Evolutionary conservation across 768 basidiomycete species (phyloP), one percentile per base, ranked within the genome.

Genomic region (Agaricus blazei): DNA sequence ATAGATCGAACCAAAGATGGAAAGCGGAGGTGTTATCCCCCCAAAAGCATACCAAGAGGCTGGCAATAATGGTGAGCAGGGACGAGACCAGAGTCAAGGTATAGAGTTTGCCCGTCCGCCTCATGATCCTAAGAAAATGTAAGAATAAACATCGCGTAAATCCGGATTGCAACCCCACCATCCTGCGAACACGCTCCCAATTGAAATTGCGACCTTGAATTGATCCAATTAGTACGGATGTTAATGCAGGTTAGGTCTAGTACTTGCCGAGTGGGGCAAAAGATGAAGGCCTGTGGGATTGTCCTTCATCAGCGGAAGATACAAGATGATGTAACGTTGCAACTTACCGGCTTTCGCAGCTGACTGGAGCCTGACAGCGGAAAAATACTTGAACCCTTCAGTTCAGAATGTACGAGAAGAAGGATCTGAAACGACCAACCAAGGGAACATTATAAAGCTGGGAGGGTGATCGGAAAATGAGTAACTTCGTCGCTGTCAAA

Each of bases 371-470:
- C 83, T 78, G 37, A 93, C 93, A 19, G 90, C 87, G 57, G 88
- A 83, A 65, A 93, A 96, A 72, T 90, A 96, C 81, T 89, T 60
- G 48, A 40, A 34, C 27, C 12, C 9, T 12, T 27, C 26, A 27
- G 23, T 14, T 51, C 31, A 50, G 41, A 31, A 38, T 36, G 15
- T 9, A 23, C 2, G 23, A 23, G 53, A 29, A 38, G 28, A 49
- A 40, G n/a, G 12, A 47, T 58, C 53, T 49, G 49, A 43, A 40
- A 38, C 26, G 34, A 70, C 80, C 62, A 59, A 87, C 87, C 70
- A 96, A 68, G 5, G 93, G 93, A 27, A 90, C 77, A 66, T 92
- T 94, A 68, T 94, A 95, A 23, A 97, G 76, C 91, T 79, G 47
- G 48, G 58, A 51, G 52, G 45, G 37, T 79, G 58, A 44, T 56